These are phyloP conservation scores for Paecilomyces dactylethromorphus DNA, from an alignment of 2,329 filamentous ascomycete genomes.

Conservation along the genomic window DNA sequence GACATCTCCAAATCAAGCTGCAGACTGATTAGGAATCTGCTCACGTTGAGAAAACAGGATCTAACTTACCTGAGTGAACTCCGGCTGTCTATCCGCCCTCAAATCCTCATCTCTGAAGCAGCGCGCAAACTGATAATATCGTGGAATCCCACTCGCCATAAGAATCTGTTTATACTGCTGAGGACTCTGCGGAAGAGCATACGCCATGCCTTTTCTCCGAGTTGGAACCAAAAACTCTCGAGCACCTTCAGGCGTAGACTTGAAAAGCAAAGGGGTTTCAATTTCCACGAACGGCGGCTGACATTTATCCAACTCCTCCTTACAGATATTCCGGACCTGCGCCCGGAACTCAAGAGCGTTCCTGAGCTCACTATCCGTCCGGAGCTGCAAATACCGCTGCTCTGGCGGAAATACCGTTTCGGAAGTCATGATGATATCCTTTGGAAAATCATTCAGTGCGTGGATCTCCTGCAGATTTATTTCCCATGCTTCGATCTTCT, in stretches of 20 bases:
- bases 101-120: conserved; percentile 96
- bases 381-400: conserved; percentile 76
- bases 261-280: conserved; percentile 92
- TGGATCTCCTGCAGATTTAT: conserved; percentile 57
- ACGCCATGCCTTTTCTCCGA: conserved; percentile 66
- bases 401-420: conserved; percentile 68
- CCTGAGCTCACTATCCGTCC: conserved; percentile 62
- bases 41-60: neutral
- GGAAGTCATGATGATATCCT: conserved; percentile 68
- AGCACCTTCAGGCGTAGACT: conserved; percentile 93
- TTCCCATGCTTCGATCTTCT: conserved; percentile 44
- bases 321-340: conserved; percentile 49
- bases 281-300: conserved; percentile 62
- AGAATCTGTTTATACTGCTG: conserved; percentile 98
- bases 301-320: conserved; percentile 48
- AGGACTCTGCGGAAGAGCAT: conserved; percentile 90
- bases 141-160: conserved; percentile 78
- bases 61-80: conserved; percentile 77
- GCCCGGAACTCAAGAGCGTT: conserved; percentile 66
- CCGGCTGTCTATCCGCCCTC: conserved; percentile 85
- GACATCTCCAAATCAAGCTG: conserved; percentile 91
- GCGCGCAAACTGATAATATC: conserved; percentile 86
- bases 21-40: neutral
- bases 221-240: conserved; percentile 93
- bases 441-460: conserved; percentile 66